Conservation (phyloP, 164 flowering plant genomes). For the Macadamia tetraphylla region DNA sequence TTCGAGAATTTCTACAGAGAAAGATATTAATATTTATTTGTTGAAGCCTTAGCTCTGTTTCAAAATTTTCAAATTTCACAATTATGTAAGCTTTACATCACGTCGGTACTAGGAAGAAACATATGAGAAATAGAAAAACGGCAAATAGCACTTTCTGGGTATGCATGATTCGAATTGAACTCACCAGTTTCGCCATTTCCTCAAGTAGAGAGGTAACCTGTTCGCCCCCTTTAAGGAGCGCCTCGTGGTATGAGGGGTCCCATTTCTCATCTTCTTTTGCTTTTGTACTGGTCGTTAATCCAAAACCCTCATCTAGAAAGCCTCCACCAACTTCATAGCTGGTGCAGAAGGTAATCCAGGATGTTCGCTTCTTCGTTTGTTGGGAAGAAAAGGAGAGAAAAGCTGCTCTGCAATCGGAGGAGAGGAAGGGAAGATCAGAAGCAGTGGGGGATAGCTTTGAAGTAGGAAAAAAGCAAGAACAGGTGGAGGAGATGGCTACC, state of each 20-base stretch:
- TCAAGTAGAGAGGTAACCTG: conserved; percentile 88
- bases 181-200: conserved; percentile 75
- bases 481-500: conserved; percentile 2
- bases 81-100: no score
- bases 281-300: neutral
- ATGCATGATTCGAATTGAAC: conserved; percentile 7
- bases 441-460: neutral
- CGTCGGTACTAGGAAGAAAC: neutral
- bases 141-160: neutral
- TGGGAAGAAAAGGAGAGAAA: neutral
- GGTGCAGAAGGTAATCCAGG: conserved; percentile 4
- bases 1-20: neutral
- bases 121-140: neutral
- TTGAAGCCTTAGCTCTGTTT: neutral
- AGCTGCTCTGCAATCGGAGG: neutral
- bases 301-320: conserved; percentile 13
- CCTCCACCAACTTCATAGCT: conserved; percentile 32
- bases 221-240: conserved; percentile 85
- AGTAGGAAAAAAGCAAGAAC: conserved; percentile 7
- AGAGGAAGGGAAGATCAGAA: neutral
- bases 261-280: conserved; percentile 16
- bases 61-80: neutral
- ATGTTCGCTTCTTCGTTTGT: conserved; percentile 5
- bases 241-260: conserved; percentile 54
- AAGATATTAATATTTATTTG: neutral